Evolutionary conservation across 2,329 filamentous ascomycete species (phyloP).

Genomic region (Epichloe sp.): DNA sequence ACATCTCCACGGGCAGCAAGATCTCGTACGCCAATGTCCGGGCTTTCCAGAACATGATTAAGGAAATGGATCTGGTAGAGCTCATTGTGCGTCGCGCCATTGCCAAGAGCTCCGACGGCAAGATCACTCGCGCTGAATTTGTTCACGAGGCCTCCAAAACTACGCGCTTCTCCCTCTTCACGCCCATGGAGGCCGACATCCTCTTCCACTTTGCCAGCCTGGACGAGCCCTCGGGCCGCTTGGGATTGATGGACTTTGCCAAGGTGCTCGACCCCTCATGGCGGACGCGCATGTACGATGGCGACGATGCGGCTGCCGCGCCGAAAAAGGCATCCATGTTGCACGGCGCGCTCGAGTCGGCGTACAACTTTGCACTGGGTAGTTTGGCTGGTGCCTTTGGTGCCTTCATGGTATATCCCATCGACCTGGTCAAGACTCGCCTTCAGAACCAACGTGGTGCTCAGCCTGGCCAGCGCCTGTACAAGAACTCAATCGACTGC

Average conservation of each 20-base stretch:
- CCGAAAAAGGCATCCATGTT: conserved; percentile 31
- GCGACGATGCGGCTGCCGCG: conserved; percentile 28
- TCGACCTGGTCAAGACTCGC: conserved; percentile 95
- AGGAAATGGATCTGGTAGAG: conserved; percentile 96
- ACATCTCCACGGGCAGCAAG: conserved; percentile 81
- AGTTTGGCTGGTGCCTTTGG: conserved; percentile 90
- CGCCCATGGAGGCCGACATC: conserved; percentile 97
- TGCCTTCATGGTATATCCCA: conserved; percentile 98
- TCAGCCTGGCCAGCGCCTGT: conserved; percentile 73
- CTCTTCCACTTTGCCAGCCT: conserved; percentile 96
- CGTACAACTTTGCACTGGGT: conserved; percentile 82
- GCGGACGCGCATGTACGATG: conserved; percentile 48
- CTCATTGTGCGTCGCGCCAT: conserved; percentile 82
- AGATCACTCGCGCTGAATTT: conserved; percentile 89
- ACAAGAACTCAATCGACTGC: conserved; percentile 96
- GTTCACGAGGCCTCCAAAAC: conserved; percentile 83
- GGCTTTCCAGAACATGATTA: conserved; percentile 95
- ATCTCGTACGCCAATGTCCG: conserved; percentile 96
- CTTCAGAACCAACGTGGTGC: conserved; percentile 91
- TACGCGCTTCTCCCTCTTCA: conserved; percentile 90
- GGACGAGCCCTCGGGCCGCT: conserved; percentile 74
- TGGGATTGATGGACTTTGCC: conserved; percentile 74
- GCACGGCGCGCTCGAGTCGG: conserved; percentile 50
- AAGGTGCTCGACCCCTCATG: conserved; percentile 93
- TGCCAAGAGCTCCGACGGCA: conserved; percentile 70